Evolutionary conservation across 192 early-diverging fungal species (phyloP).

Genomic region (Gonapodya sp.): DNA sequence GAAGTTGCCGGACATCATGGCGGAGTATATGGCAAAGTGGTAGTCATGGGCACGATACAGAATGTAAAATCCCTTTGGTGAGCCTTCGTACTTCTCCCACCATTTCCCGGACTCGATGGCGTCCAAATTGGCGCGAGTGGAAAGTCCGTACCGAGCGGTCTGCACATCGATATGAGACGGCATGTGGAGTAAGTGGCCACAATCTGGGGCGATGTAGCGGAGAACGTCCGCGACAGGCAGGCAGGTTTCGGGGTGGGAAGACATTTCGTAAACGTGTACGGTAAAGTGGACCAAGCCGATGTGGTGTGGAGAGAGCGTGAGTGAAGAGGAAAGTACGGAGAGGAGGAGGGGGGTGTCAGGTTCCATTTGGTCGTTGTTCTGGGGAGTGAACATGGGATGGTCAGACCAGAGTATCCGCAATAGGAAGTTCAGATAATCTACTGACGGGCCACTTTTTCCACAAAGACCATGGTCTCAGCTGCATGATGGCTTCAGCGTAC

Average conservation of each 20-base stretch:
- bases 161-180: conserved; percentile 4
- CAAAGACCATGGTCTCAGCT: neutral
- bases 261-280: conserved; percentile 10
- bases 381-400: too few relatives aligned
- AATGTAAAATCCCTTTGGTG: neutral
- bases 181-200: conserved; percentile 1
- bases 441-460: neutral
- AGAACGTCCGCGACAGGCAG: neutral
- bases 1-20: conserved; percentile 6
- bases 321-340: neutral
- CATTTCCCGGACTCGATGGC: neutral
- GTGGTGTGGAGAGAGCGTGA: neutral
- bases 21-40: neutral
- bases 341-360: neutral
- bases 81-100: conserved; percentile 2
- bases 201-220: neutral
- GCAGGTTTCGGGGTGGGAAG: neutral
- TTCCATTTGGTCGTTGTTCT: neutral
- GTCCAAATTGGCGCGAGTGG: neutral
- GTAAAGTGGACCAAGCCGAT: neutral
- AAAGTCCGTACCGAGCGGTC: neutral
- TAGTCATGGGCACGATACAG: conserved; percentile 2
- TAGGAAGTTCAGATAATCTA: too few relatives aligned
- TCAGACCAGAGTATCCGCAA: too few relatives aligned
- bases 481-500: conserved; percentile 4